Evolutionary conservation across 495 filamentous ascomycete species (phyloP), one percentile per base, ranked within the genome.

Genomic region (Aspergillus carlsbadensis): DNA sequence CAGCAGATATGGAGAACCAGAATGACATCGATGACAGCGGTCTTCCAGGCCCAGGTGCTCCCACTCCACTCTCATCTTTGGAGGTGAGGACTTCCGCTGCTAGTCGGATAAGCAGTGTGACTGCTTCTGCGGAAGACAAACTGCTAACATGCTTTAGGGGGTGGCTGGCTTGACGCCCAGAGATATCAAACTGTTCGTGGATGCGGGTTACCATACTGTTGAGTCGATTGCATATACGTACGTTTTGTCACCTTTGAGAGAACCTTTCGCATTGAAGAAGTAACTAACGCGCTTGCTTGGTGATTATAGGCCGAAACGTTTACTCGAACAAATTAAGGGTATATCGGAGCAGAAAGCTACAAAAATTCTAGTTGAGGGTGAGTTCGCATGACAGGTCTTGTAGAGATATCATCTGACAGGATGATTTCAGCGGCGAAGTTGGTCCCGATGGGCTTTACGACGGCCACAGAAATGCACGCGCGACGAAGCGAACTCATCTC

Each of bases 381-480:
- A 64, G 68, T 59, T 11, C 26, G 24, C 15, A 62, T 64, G 48
- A 54, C 13, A 62, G 10, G 6, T 17, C 6, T 39, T 22, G 20
- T n/a, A 13, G 15, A 36, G 8, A 31, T 17, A 3, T 37, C 15
- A 6, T 48, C 47, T 60, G 42, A 60, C 29, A 20, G 7, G 15
- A 24, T 29, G 35, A 44, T 18, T 42, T 54, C 62, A 95, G 94
- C 93, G 21, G 90, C 91, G 14, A 98, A 96, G 70, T 81, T 97
- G 36, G 94, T 98, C 0, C 94, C 94, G 0, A 96, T 98, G 91
- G 94, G 94, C 10, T 98, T 98, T 67, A 98, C 94, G 6, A 98
- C 94, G 0, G 94, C 94, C n/a, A 98, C 94, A 0, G 94, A 98
- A 75, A 98, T 98, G 95, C 94, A 98, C 64, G 90, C 90, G 43